Base-by-base conservation (phyloP, 2,329 filamentous ascomycete genomes). In the Lasiodiplodia gonubiensis region DNA sequence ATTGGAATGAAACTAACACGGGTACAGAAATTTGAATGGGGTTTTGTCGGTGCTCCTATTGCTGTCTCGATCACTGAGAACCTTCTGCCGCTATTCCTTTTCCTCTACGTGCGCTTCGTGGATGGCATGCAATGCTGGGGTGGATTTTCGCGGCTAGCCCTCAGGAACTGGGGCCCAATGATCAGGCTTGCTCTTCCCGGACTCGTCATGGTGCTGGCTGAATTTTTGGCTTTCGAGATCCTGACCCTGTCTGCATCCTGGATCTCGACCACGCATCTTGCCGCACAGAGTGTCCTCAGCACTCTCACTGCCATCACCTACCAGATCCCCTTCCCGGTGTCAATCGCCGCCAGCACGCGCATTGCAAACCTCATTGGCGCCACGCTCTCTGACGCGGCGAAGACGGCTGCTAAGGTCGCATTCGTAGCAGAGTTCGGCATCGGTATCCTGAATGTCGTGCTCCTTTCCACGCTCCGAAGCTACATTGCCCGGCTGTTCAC, bases 351-450 rank as follows among this genome's bases (percentile, higher is more conserved):
- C 0, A 94, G 91, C 14, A 98, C 94, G 0, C 89, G 94, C 0
- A 88, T 97, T 16, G 94, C 94, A 21, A 98, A 97, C 73, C 82
- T 98, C 39, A 96, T 98, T 69, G 95, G 94, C 10, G 94, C 94
- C 0, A 90, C 90, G 0, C 85, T 97, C 12, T 89, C 92, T 2
- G 89, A 90, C 54, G 91, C 94, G 0, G 94, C 94, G 18, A 92
- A 90, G 75, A 91, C 88, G 3, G 91, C 91, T 0, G 91, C 91
- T n/a, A 89, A 87, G 78, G 93, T 97, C 67, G 90, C 88, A 4
- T 85, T 96, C 70, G 83, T 84, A 1, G 86, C 86, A 3, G 89
- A 91, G 3, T 82, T 87, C 59, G 70, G 91, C 18, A 86, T 97
- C n/a, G 93, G 94, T 21, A 67, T 93, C 16, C 85, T 94, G 76